These are phyloP conservation scores for Aureobasidium sp. DNA, from an alignment of 2,329 filamentous ascomycete genomes.

Conservation along the genomic window DNA sequence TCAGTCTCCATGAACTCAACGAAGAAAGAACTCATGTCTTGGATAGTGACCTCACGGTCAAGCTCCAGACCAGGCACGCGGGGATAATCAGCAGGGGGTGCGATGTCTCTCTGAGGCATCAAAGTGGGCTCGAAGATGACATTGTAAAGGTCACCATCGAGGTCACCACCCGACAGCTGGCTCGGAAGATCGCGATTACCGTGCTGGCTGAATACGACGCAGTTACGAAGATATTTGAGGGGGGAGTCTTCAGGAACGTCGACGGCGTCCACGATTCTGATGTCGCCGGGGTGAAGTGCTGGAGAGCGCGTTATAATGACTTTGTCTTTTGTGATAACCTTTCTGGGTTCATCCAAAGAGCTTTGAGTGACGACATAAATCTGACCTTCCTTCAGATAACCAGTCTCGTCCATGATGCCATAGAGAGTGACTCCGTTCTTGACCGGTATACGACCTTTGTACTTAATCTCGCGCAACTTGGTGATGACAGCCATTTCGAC, in stretches of 20 bases:
- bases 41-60: slow-evolving; percentile 46
- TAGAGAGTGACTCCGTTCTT: slow-evolving; percentile 65
- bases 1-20: slow-evolving; percentile 61
- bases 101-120: slow-evolving; percentile 33
- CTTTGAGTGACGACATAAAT: slow-evolving; percentile 56
- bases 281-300: slow-evolving; percentile 72
- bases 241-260: slow-evolving; percentile 52
- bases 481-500: slow-evolving; percentile 64
- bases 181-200: slow-evolving; percentile 69
- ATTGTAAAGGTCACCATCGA: slow-evolving; percentile 77
- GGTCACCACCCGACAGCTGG: slow-evolving; percentile 69
- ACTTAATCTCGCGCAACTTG: slow-evolving; percentile 66
- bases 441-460: slow-evolving; percentile 68
- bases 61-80: slow-evolving; percentile 50
- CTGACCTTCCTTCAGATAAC: slow-evolving; percentile 55
- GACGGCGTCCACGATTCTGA: slow-evolving; percentile 57
- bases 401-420: slow-evolving; percentile 77
- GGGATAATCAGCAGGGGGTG: slow-evolving; percentile 62
- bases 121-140: slow-evolving; percentile 61
- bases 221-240: slow-evolving; percentile 57
- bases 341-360: slow-evolving; percentile 20
- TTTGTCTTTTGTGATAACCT: slow-evolving; percentile 28
- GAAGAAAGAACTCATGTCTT: slow-evolving; percentile 74
- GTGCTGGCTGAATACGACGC: slow-evolving; percentile 66
- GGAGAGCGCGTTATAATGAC: slow-evolving; percentile 70